Percentiles rank a stretch among this genome's conserved stretches.
phyloP scores from a whole-genome alignment of 768 basidiomycete genomes.

The Leccinum boreale region DNA sequence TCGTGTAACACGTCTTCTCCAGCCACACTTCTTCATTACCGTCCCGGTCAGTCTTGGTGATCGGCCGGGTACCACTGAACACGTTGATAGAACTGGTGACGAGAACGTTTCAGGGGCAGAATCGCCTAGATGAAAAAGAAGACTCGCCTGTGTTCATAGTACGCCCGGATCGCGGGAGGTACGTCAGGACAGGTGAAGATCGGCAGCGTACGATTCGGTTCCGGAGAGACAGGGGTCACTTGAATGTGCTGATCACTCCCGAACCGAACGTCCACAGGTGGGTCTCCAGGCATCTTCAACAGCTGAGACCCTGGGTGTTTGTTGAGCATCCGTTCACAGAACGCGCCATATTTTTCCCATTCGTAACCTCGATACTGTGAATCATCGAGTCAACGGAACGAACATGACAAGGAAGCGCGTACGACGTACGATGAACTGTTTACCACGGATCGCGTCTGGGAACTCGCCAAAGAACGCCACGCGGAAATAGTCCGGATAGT shows the following conservation, averaged over 20 bases:
- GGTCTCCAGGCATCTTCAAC: conserved; percentile 69
- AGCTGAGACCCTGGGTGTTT: conserved; percentile 86
- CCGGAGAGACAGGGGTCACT: conserved; percentile 80
- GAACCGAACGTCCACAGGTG: conserved; percentile 75
- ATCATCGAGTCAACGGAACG: neutral
- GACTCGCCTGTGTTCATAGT: conserved; percentile 80
- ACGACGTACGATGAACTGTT: conserved; percentile 81
- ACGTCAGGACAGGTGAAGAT: conserved; percentile 88
- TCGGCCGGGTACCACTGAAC: conserved; percentile 74
- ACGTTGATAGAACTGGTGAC: conserved; percentile 67
- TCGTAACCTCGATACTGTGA: conserved; percentile 87
- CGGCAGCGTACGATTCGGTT: conserved; percentile 71
- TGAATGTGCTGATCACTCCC: conserved; percentile 85
- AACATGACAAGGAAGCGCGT: neutral
- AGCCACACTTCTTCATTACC: conserved; percentile 76
- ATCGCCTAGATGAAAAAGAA: neutral
- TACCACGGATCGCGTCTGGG: conserved; percentile 78
- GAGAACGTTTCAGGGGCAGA: neutral
- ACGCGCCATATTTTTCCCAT: conserved; percentile 89
- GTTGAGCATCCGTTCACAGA: conserved; percentile 88
- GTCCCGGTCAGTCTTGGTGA: conserved; percentile 61
- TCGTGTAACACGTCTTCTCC: conserved; percentile 85
- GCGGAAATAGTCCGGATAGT: conserved; percentile 90
- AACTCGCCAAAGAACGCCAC: conserved; percentile 94
- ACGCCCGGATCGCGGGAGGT: conserved; percentile 70